Evolutionary conservation across 495 filamentous ascomycete genomes (phyloP).

Genomic region (Podospora bellae-mahoneyi): DNA sequence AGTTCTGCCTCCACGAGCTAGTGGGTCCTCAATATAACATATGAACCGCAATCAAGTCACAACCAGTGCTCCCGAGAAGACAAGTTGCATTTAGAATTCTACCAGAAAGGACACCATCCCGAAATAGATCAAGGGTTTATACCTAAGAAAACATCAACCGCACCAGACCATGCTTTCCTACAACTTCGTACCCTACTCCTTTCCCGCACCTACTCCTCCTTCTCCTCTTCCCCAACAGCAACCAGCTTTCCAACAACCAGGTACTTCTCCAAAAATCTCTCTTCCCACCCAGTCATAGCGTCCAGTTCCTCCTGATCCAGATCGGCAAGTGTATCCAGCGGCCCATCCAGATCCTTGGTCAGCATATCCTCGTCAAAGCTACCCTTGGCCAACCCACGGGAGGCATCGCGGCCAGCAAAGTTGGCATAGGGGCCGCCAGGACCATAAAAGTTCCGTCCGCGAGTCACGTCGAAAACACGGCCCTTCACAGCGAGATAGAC

Average conservation of each 20-base stretch:
- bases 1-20: too few species aligned
- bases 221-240: slow-evolving; percentile 37
- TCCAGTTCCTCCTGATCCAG: slow-evolving; percentile 75
- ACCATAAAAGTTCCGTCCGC: slow-evolving; percentile 87
- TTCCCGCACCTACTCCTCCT: slow-evolving; percentile 12
- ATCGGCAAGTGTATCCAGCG: slow-evolving; percentile 76
- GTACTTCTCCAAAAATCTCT: slow-evolving; percentile 90
- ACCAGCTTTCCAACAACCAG: slow-evolving; percentile 89
- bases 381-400: slow-evolving; percentile 79
- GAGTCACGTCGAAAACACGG: slow-evolving; percentile 79
- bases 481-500: slow-evolving; percentile 86
- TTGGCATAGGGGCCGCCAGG: slow-evolving; percentile 91
- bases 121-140: too few species aligned
- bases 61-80: too few species aligned
- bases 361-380: slow-evolving; percentile 97
- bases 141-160: too few species aligned
- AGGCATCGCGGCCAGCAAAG: slow-evolving; percentile 94
- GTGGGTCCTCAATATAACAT: too few species aligned
- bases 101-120: too few species aligned
- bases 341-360: slow-evolving; percentile 84
- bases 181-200: too few species aligned
- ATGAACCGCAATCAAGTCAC: too few species aligned
- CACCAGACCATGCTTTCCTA: too few species aligned
- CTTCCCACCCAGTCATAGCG: slow-evolving; percentile 85
- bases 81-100: too few species aligned